A percentile compares a stretch with the other conserved stretches of the same genome.
phyloP scores from a whole-genome alignment of 2,329 filamentous ascomycete genomes.

The Fusarium xylarioides region DNA sequence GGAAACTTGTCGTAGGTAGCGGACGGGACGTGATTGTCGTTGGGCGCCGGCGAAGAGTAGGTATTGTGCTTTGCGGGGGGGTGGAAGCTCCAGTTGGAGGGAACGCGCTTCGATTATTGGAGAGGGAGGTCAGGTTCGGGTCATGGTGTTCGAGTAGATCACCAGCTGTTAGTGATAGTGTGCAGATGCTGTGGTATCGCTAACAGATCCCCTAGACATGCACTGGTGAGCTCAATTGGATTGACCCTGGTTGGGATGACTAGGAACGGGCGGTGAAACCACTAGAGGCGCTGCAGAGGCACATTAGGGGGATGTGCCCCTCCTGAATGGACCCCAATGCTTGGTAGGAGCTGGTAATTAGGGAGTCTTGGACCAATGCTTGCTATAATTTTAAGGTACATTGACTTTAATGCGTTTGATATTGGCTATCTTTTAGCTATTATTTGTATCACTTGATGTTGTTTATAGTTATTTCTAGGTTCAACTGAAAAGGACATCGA shows the following conservation, averaged over 20 bases:
- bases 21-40: conserved; percentile 26
- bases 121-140: conserved; percentile 28
- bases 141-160: not conserved
- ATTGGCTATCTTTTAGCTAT: not conserved
- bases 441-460: too few relatives aligned
- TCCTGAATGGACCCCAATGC: conserved; percentile 22
- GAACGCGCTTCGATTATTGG: conserved; percentile 38
- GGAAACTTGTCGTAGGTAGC: conserved; percentile 32
- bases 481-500: not conserved
- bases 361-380: conserved; percentile 10
- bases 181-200: not conserved
- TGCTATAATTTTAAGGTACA: not conserved
- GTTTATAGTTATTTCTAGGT: not conserved
- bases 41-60: conserved; percentile 39
- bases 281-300: conserved; percentile 22
- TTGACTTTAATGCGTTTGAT: not conserved
- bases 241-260: conserved; percentile 20
- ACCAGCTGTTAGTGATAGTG: conserved; percentile 19
- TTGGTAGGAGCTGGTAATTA: conserved; percentile 10
- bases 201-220: conserved; percentile 13
- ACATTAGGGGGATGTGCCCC: conserved; percentile 32
- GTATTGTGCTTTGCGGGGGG: conserved; percentile 44
- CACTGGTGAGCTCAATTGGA: conserved; percentile 11
- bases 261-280: conserved; percentile 34
- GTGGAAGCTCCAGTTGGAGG: conserved; percentile 34